Evolutionary conservation across 805 yeast species (phyloP), one percentile per base, ranked within the genome.

Genomic region (Cyberlindnera galapagoensis): DNA sequence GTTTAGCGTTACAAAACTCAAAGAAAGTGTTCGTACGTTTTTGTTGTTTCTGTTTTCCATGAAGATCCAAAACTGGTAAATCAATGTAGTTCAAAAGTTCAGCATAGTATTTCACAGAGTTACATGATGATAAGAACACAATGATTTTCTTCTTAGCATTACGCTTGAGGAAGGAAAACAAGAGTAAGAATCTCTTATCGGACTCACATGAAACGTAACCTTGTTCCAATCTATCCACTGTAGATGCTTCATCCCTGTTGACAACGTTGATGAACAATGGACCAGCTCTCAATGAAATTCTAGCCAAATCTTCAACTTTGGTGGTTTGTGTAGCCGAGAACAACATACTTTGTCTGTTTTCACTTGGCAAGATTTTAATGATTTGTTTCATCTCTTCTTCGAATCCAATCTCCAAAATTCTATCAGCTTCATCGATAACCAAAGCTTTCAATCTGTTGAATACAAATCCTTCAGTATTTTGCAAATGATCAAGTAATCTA

Each of bases 251-350:
- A 27, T 80, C 73, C 49, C 79, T 84, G 29, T 80, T 77, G 42
- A 83, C 96, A 31, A 92, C 98, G 53, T 90, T 92, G 44, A 92
- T 92, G 60, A 88, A 94, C 24, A 76, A 60, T 9, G 98, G 97
- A 27, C 97, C 97, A 32, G 88, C 80, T 57, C 94, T 78, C 51
- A 94, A 69, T 3, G 98, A 90, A 33, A 92, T 90, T 61, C 99
- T 76, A 11, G 99, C 98, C 53, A 92, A 69, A 64, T 92, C 98
- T 60, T 92, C 97, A 43, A 92, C 98, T 63, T 94, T 92, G 24
- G 97, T 92, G 19, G 98, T 92, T 61, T 92, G 98, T 1, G 99
- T 92, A 29, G 99, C 99, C n/a, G 97, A 90, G 56, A 92, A 92
- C 43, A 92, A 65, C 97, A 92, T 90, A 24, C 95, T 72, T 60